Conservation (phyloP, 495 filamentous ascomycete species). For the Penicillium nucicola region DNA sequence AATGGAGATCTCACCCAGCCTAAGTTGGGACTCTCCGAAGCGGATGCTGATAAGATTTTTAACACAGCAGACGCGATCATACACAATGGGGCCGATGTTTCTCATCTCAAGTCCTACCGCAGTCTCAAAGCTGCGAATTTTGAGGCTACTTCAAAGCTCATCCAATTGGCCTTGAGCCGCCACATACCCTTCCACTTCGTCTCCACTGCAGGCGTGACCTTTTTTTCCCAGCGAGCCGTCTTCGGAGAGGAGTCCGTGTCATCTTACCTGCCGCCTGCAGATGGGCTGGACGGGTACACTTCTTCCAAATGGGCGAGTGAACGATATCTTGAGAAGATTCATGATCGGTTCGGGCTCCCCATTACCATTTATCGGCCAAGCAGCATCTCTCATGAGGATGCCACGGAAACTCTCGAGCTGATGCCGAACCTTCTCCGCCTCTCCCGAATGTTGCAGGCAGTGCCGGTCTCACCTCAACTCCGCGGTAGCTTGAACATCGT, state of each 20-base stretch:
- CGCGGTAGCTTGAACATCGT: too few species aligned
- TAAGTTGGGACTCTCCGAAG: too few species aligned
- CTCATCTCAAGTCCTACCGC: constrained; percentile 31
- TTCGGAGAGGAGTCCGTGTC: not conserved
- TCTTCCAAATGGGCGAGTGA: constrained; percentile 43
- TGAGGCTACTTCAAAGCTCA: not conserved
- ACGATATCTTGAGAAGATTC: constrained; percentile 24
- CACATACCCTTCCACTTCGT: constrained; percentile 38
- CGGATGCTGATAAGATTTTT: too few species aligned
- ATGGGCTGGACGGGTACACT: constrained; percentile 39
- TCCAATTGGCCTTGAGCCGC: constrained; percentile 22
- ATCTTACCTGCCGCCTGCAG: constrained; percentile 4
- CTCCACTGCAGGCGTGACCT: constrained; percentile 1
- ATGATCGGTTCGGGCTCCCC: constrained; percentile 22
- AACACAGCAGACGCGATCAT: too few species aligned
- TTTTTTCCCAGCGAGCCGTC: not conserved
- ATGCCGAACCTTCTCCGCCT: too few species aligned
- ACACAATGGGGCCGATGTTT: constrained; percentile 23
- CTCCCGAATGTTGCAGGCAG: too few species aligned
- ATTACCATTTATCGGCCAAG: not conserved
- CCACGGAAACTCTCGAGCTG: too few species aligned
- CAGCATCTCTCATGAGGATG: not conserved
- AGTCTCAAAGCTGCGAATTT: constrained; percentile 17
- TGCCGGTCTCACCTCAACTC: too few species aligned
- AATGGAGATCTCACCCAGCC: too few species aligned